phyloP scores from a whole-genome alignment of 108 stramenopile species.

The Conticribra weissflogii region DNA sequence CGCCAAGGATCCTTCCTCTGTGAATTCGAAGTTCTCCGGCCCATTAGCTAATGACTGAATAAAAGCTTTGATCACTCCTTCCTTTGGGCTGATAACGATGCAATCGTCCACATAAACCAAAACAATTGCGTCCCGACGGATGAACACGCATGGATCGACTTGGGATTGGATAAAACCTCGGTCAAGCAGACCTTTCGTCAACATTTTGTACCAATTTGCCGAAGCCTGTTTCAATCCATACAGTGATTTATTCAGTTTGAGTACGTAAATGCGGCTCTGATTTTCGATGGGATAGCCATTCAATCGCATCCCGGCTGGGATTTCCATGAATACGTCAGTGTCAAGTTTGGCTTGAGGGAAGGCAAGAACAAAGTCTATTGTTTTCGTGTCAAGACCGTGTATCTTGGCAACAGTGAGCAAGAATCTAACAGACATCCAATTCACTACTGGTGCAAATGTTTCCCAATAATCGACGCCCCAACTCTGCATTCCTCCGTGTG shows the following conservation, averaged over 20 bases:
- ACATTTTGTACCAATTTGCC: constrained; percentile 22
- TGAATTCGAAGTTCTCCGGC: constrained; percentile 23
- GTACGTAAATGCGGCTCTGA: not conserved
- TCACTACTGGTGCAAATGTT: constrained; percentile 45
- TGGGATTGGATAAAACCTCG: constrained; percentile 11
- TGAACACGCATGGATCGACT: constrained; percentile 22
- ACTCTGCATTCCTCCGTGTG: constrained; percentile 31
- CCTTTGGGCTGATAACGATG: constrained; percentile 42
- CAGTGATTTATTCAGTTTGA: constrained; percentile 28
- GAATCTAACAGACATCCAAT: constrained; percentile 1
- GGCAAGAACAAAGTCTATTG: constrained; percentile 16
- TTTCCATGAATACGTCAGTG: constrained; percentile 22
- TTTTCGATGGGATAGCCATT: not conserved
- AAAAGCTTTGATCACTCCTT: constrained; percentile 25
- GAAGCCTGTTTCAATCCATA: constrained; percentile 35
- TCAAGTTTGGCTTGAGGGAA: constrained; percentile 35
- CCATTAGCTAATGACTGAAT: constrained; percentile 31
- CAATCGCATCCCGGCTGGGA: not conserved
- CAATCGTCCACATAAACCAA: constrained; percentile 50
- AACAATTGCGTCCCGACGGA: not conserved
- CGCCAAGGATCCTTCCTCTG: constrained; percentile 47
- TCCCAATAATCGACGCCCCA: constrained; percentile 49
- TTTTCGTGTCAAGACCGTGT: constrained; percentile 2
- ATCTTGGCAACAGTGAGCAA: constrained; percentile 6
- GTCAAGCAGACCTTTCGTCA: constrained; percentile 3